Evolutionary conservation across 2,329 filamentous ascomycete genomes (phyloP).

Genomic region (Scopulariopsis brevicaulis): DNA sequence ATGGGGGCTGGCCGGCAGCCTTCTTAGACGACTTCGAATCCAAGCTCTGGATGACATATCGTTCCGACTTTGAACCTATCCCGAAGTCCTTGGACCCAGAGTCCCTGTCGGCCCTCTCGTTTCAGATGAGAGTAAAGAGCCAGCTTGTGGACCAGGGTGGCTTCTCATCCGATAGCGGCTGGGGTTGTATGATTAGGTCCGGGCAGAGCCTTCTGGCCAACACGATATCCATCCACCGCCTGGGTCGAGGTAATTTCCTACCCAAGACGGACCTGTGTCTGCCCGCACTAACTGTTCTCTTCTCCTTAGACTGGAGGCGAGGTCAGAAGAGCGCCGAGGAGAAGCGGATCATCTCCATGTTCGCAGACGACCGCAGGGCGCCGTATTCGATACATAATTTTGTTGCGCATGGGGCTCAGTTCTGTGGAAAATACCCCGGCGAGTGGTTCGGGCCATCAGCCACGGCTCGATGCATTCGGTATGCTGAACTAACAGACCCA

Average conservation of each 20-base stretch:
- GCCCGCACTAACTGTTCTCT: slow-evolving; percentile 8
- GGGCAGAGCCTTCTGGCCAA: slow-evolving; percentile 91
- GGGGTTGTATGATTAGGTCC: slow-evolving; percentile 98
- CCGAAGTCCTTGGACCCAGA: slow-evolving; percentile 65
- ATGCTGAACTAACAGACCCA: slow-evolving; percentile 22
- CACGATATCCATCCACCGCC: slow-evolving; percentile 55
- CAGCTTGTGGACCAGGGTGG: slow-evolving; percentile 68
- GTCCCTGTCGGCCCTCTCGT: slow-evolving; percentile 60
- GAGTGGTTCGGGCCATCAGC: slow-evolving; percentile 99
- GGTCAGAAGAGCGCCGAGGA: slow-evolving; percentile 48
- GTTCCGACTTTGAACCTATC: slow-evolving; percentile 76
- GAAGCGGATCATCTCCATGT: slow-evolving; percentile 61
- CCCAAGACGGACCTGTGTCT: neutral
- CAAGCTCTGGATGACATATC: slow-evolving; percentile 91
- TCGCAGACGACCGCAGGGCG: slow-evolving; percentile 76
- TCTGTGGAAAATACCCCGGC: slow-evolving; percentile 88
- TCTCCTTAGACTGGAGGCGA: slow-evolving; percentile 58
- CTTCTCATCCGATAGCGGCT: slow-evolving; percentile 89
- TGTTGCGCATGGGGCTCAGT: slow-evolving; percentile 72
- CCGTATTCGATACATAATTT: slow-evolving; percentile 95
- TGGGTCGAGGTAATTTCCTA: slow-evolving; percentile 60
- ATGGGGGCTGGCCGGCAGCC: slow-evolving; percentile 64
- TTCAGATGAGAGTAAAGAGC: slow-evolving; percentile 73
- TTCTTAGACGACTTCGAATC: slow-evolving; percentile 94
- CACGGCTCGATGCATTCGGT: slow-evolving; percentile 90